Conservation (phyloP, 495 filamentous ascomycete species). For the Aspergillus campestris region DNA sequence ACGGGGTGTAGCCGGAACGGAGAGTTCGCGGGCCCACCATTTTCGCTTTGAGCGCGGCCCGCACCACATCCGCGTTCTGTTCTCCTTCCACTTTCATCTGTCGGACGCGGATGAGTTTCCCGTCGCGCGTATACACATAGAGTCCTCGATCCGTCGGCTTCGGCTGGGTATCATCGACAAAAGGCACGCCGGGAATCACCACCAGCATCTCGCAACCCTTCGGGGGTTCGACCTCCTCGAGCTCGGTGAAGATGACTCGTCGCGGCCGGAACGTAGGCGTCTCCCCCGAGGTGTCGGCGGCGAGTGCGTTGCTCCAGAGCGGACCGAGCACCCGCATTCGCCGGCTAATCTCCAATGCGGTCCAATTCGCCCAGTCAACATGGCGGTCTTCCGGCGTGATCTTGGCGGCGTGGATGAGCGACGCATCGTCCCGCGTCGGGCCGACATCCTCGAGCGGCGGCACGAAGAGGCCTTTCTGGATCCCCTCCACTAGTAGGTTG, state of each 20-base stretch:
- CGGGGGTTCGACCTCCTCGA: slow-evolving; percentile 28
- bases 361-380: slow-evolving; percentile 47
- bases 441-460: slow-evolving; percentile 45
- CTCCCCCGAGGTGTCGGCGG: slow-evolving; percentile 10
- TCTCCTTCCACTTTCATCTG: slow-evolving; percentile 39
- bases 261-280: slow-evolving; percentile 21
- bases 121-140: slow-evolving; percentile 32
- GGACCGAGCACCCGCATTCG: slow-evolving; percentile 45
- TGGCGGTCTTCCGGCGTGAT: slow-evolving; percentile 44
- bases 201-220: slow-evolving; percentile 20
- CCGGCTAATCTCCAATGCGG: slow-evolving; percentile 35
- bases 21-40: slow-evolving; percentile 31
- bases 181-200: slow-evolving; percentile 32
- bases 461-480: slow-evolving; percentile 53
- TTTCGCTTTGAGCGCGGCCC: slow-evolving; percentile 34
- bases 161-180: slow-evolving; percentile 22
- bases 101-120: slow-evolving; percentile 29
- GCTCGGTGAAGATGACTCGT: slow-evolving; percentile 31
- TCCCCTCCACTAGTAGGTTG: slow-evolving; percentile 50
- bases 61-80: slow-evolving; percentile 25
- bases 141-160: slow-evolving; percentile 22
- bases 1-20: slow-evolving; percentile 24
- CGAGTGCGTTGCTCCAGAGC: slow-evolving; percentile 43
- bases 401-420: slow-evolving; percentile 40
- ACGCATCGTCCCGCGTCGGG: slow-evolving; percentile 10